phyloP scores from a whole-genome alignment of 306 rosid species.

The Sindora glabra region DNA sequence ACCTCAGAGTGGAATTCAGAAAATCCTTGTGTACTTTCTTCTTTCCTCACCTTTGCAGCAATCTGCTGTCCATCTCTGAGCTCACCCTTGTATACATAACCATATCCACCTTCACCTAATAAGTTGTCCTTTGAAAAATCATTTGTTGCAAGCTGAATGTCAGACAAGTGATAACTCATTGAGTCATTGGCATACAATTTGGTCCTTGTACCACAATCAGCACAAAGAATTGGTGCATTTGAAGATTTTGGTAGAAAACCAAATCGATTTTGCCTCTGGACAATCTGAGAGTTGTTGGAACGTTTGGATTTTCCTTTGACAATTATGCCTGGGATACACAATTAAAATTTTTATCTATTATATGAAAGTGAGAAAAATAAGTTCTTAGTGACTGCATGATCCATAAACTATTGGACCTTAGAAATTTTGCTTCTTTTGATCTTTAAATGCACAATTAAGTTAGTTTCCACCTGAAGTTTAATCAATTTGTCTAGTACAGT shows the following conservation, averaged over 20 bases:
- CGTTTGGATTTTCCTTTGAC: constrained; percentile 18
- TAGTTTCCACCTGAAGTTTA: not conserved
- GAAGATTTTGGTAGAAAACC: constrained; percentile 27
- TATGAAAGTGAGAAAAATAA: no score
- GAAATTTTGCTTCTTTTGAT: not conserved
- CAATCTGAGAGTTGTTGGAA: constrained; percentile 26
- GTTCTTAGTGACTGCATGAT: not conserved
- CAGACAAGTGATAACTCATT: constrained; percentile 43
- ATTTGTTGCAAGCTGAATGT: constrained; percentile 55
- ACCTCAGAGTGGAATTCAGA: constrained; percentile 79
- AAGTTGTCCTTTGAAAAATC: constrained; percentile 63
- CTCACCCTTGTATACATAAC: constrained; percentile 60
- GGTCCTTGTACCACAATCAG: constrained; percentile 58
- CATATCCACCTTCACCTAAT: constrained; percentile 90
- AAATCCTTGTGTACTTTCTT: constrained; percentile 70
- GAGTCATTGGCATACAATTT: constrained; percentile 51
- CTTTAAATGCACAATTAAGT: not conserved
- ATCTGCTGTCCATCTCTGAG: constrained; percentile 69
- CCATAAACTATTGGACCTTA: not conserved
- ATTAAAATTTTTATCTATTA: not conserved
- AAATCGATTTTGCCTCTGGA: constrained; percentile 22
- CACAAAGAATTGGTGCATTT: constrained; percentile 64
- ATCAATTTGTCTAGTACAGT: not conserved
- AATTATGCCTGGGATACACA: not conserved
- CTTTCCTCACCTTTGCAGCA: constrained; percentile 81